Evolutionary conservation across 2,329 filamentous ascomycete species (phyloP).

Genomic region (Didymella sp.): DNA sequence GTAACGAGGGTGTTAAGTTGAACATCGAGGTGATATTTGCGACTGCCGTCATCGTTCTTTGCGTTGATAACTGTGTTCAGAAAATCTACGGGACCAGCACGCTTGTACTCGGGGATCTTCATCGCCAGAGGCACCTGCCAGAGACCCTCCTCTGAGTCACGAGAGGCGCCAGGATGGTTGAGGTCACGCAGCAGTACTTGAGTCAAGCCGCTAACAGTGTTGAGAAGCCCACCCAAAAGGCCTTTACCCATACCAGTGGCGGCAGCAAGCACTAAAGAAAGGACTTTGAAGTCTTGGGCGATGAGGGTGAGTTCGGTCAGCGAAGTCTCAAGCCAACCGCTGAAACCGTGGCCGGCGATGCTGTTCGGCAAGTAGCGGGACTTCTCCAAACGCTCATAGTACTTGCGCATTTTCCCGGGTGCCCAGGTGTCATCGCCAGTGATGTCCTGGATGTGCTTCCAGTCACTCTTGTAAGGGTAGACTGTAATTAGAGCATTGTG

Average conservation of each 20-base stretch:
- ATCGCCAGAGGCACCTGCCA: conserved; percentile 66
- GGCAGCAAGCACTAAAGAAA: conserved; percentile 59
- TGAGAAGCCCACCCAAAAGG: conserved; percentile 43
- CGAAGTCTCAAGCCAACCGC: conserved; percentile 63
- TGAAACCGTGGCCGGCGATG: conserved; percentile 60
- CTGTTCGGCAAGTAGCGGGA: conserved; percentile 58
- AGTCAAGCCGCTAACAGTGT: conserved; percentile 54
- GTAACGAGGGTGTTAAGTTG: conserved; percentile 68
- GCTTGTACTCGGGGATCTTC: conserved; percentile 49
- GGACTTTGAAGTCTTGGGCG: conserved; percentile 60
- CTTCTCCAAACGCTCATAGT: conserved; percentile 62
- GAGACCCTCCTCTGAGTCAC: conserved; percentile 58
- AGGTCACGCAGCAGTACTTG: conserved; percentile 58
- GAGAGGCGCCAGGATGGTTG: conserved; percentile 54
- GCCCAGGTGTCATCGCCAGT: conserved; percentile 68
- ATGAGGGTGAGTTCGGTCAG: conserved; percentile 59
- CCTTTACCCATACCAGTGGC: conserved; percentile 58
- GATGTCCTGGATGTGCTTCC: conserved; percentile 61
- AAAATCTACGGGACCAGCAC: conserved; percentile 63
- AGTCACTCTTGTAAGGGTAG: conserved; percentile 65
- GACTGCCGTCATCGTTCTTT: conserved; percentile 57
- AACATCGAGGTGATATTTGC: conserved; percentile 63
- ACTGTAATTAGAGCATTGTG: conserved; percentile 67
- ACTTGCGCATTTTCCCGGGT: conserved; percentile 65
- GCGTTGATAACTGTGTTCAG: conserved; percentile 58